phyloP scores from a whole-genome alignment of 139 green algal species.

The Nannochloris sp. region DNA sequence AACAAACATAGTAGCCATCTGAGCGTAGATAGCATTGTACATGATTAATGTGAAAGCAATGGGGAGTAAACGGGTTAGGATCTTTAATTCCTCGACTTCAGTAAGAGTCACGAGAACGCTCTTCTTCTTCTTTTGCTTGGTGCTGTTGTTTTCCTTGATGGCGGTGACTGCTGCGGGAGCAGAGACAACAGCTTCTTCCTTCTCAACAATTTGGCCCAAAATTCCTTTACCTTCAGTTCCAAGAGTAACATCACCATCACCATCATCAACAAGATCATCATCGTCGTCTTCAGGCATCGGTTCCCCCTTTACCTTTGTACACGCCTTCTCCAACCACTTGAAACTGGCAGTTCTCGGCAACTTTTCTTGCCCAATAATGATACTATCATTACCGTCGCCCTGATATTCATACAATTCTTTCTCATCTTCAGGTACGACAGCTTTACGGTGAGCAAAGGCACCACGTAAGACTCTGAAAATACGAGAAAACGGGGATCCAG shows the following conservation, averaged over 20 bases:
- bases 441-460: conserved; percentile 7
- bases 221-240: too few relatives aligned
- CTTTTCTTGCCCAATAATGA: conserved; percentile 14
- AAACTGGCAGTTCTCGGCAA: neutral
- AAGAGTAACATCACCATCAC: too few relatives aligned
- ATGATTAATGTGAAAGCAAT: conserved; percentile 73
- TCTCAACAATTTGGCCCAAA: too few relatives aligned
- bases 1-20: conserved; percentile 86
- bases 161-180: neutral
- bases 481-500: conserved; percentile 21
- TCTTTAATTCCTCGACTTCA: conserved; percentile 84
- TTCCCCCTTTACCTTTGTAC: too few relatives aligned
- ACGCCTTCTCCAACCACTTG: conserved; percentile 18
- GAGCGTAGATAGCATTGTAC: conserved; percentile 82
- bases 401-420: conserved; percentile 12
- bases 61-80: conserved; percentile 76
- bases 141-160: neutral
- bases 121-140: neutral
- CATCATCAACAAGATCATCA: neutral
- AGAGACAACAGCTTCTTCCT: too few relatives aligned
- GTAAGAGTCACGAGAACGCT: neutral
- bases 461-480: conserved; percentile 6
- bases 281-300: neutral
- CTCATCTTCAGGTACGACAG: conserved; percentile 1
- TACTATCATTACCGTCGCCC: neutral